Base-by-base conservation (phyloP, 257 asterid genomes). In the Linderniella brevidens region DNA sequence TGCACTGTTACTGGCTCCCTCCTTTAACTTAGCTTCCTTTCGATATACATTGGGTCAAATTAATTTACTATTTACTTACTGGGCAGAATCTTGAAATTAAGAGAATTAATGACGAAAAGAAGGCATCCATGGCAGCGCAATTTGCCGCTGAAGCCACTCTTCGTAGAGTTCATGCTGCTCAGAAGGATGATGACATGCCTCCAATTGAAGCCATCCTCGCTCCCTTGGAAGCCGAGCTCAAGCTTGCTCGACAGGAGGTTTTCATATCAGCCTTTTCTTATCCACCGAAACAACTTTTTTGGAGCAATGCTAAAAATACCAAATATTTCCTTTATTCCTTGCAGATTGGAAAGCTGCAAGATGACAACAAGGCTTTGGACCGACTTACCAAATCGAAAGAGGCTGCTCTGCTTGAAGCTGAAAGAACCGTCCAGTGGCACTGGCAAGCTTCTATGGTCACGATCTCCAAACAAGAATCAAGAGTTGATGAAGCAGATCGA, bases 131-230 rank as follows among this genome's bases (percentile, higher is more conserved):
- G 93, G 92, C 94, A 39, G 98, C 95, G 20, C 98, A 88, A 62
- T 88, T 88, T 76, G 98, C 98, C 11, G 98, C 98, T 39, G 98
- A 88, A 68, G 98, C 95, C 55, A 88, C 95, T 46, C 93, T 88
- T 67, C 78, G 98, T 17, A 76, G 98, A 68, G 98, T 88, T 56
- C 98, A 88, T 61, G 82, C 85, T 62, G 94, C 92, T 61, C 93
- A 88, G 58, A 88, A 84, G 65, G 98, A 88, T 53, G 98, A 88
- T 61, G 95, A 88, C 54, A 88, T 88, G 94, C 95, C 98, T 65
- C 98, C 98, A 9, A 84, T 88, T 67, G 98, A 88, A 76, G 95
- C 98, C 43, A 84, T 88, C 46, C 74, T 88, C 58, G 95, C 95
- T 18, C 98, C 95, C 38, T 64, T 88, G 74, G 98, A 88, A 68